These are phyloP conservation scores for Geranomyces variabilis DNA, from an alignment of 192 early-diverging fungal species.

Conservation along the genomic window DNA sequence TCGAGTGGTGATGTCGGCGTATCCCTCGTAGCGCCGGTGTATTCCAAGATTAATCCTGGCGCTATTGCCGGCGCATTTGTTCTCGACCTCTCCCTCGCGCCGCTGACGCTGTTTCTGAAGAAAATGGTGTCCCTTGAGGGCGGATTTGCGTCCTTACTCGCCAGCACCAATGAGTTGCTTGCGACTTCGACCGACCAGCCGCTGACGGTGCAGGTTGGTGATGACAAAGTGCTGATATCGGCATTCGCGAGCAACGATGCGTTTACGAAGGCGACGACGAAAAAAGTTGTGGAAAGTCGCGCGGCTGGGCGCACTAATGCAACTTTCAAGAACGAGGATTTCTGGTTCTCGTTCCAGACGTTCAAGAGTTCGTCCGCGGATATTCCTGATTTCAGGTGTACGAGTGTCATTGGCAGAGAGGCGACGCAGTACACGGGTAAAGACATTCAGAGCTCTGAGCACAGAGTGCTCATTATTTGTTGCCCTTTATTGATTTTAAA, in stretches of 20 bases:
- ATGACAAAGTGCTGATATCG: not conserved
- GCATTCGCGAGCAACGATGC: not conserved
- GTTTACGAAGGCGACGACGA: not conserved
- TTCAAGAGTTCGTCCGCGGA: not conserved
- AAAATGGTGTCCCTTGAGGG: not conserved
- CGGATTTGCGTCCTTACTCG: not conserved
- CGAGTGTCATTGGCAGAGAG: too few species aligned
- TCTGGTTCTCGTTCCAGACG: slow-evolving; percentile 1
- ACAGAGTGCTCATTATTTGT: too few species aligned
- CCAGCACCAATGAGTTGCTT: not conserved
- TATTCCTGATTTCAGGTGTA: too few species aligned
- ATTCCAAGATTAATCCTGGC: slow-evolving; percentile 6
- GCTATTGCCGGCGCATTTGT: not conserved
- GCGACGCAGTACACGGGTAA: too few species aligned
- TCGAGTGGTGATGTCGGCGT: not conserved
- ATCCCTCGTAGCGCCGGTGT: not conserved
- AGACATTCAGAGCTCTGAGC: too few species aligned
- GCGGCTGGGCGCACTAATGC: not conserved
- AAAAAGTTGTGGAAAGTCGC: not conserved
- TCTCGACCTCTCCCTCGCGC: not conserved
- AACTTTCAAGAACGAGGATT: not conserved
- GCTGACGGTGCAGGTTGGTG: not conserved
- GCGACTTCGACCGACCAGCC: slow-evolving; percentile 3
- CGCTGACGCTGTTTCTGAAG: slow-evolving; percentile 2
- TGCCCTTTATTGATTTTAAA: too few species aligned